These are phyloP conservation scores for Phytophthora multivora DNA, from an alignment of 352 stramenopile species.

Conservation along the genomic window DNA sequence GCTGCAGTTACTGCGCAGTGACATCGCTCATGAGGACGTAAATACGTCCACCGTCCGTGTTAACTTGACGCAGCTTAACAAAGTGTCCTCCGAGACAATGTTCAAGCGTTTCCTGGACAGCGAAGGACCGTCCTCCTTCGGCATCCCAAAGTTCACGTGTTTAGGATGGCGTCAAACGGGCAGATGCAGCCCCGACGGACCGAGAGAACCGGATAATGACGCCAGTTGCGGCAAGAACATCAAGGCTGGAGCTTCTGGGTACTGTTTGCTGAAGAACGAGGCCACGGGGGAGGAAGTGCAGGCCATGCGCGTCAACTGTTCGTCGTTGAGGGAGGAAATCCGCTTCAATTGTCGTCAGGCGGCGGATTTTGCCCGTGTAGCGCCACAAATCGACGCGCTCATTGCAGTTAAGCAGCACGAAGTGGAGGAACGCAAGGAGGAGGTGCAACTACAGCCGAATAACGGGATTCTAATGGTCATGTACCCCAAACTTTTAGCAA, in stretches of 20 bases:
- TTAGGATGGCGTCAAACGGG: constrained; percentile 28
- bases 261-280: constrained; percentile 30
- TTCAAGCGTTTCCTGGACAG: constrained; percentile 22
- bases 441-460: constrained; percentile 3
- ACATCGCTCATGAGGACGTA: not conserved
- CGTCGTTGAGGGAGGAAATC: constrained; percentile 25
- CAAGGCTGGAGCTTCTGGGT: constrained; percentile 24
- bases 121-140: constrained; percentile 11
- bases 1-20: constrained; percentile 14
- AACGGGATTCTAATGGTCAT: constrained; percentile 55
- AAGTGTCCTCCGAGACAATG: constrained; percentile 12
- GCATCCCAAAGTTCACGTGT: constrained; percentile 21
- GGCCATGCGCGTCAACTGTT: constrained; percentile 40
- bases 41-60: constrained; percentile 3
- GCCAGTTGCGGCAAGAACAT: constrained; percentile 22
- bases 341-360: constrained; percentile 50
- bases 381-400: constrained; percentile 21
- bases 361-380: constrained; percentile 44
- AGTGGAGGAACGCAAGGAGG: not conserved
- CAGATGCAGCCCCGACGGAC: constrained; percentile 27
- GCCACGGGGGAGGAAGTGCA: constrained; percentile 31
- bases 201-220: constrained; percentile 21
- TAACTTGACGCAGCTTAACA: constrained; percentile 8
- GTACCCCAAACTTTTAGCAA: constrained; percentile 46
- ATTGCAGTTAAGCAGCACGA: constrained; percentile 12